Base-by-base conservation (phyloP, 306 rosid species). In the Cicer pinnatifidum region DNA sequence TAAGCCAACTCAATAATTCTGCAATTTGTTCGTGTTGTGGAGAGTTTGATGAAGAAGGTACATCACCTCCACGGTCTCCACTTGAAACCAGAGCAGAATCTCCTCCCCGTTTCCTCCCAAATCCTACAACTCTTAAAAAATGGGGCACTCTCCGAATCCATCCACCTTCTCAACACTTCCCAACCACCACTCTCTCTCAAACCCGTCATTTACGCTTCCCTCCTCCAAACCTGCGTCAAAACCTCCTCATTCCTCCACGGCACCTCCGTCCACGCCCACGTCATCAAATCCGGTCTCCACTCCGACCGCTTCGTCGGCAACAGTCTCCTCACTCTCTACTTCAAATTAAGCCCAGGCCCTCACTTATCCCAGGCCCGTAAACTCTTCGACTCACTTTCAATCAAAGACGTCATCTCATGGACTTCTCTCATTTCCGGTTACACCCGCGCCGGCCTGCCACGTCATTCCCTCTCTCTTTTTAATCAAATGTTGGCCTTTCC, bases 401-500 rank as follows among this genome's bases (percentile, higher is more conserved):
- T 88, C 16, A 89, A 83, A 72, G 98, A 93, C 66, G 93, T 88
- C 9, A 87, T 93, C 0, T 87, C 97, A 1, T 91, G 97, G 97
- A 84, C 94, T 4, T 93, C 98, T 0, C 88, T 93, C 80, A 82
- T 93, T 10, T 84, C 92, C 0, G 91, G 94, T 9, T 89, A 91
- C 53, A 86, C 87, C 59, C 75, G 66, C 8, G 70, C 44, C 7
- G 89, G 87, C 15, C 80, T 83, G 33, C 89, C 92, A 2, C 46
- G 6, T 0, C 38, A n/a, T 1, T 78, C 89, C 0, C 15, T 93
- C 35, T 75, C 13, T 0, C 47, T 91, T 51, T 91, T 89, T 61
- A 69, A 76, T 70, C 84, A 88, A 41, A 91, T 91, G 96, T 37
- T 81, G 67, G 78, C 6, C 13, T 71, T 40, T 13, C 86, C 80